Base-by-base conservation (phyloP, 1,139 yeast species). In the Geotrichum bryndzae region DNA sequence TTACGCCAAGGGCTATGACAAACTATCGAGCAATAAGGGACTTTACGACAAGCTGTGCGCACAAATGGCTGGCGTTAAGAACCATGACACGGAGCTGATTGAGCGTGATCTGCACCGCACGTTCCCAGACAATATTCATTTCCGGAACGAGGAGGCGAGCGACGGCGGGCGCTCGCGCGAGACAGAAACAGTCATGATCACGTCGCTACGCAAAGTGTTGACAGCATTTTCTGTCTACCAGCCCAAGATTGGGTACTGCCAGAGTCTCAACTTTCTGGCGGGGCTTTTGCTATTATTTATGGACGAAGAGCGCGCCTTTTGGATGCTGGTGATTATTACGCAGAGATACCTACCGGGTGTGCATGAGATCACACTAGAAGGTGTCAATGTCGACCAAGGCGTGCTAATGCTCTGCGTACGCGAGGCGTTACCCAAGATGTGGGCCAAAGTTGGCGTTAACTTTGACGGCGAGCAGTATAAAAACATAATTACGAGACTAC, bases 381-480 rank as follows among this genome's bases (percentile, higher is more conserved):
- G 98, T 51, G 97, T 94, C 23, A 94, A 90, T 70, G 83, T 95
- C 25, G 96, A 94, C 71, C 99, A 94, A 73, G 99, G 98, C 8
- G 96, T 94, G 1, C 77, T 94, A 60, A 87, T 94, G 90, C 79
- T 92, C 46, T 88, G 96, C 68, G 80, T 92, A 35, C 84, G 86
- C 67, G 96, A 94, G 70, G 86, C 89, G 64, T 77, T 92, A 54
- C 98, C 98, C 0, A 84, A 82, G 57, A 80, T 91, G 54, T 94
- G 97, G 97, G 76, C 75, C 15, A 77, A 78, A 57, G 75, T 84
- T 25, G 77, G 79, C 11, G 72, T 73, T 23, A 74, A 75, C 67
- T 74, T 66, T 58, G 80, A 76, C 53, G 78, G 75, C 38, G 62
- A 67, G 52, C 71, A 81, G 55, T 77, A 83, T 56, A 86, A 84